Base-by-base conservation (phyloP, 805 yeast species). In the Wickerhamomyces alni region DNA sequence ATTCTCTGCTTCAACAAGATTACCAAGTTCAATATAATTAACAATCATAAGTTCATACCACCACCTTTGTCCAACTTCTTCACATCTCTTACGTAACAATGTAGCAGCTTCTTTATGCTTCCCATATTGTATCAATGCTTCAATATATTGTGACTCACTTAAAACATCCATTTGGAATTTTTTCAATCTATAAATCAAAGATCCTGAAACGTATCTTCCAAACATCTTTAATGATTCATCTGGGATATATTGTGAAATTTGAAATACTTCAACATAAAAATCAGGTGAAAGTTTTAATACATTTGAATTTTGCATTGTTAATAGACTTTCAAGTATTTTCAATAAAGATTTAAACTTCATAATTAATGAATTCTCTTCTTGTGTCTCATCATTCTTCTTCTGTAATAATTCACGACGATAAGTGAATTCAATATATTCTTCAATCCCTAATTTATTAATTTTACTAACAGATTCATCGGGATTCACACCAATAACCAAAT, bases 31-130 rank as follows among this genome's bases (percentile, higher is more conserved):
- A 26, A 75, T 44, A 34, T 65, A 59, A 6, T 70, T 58, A 41
- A 60, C 61, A 40, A 67, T 57, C n/a, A 78, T 75, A 18, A 69
- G 41, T 37, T 75, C 80, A 42, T 59, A 57, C 81, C 81, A 75
- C 65, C 77, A 75, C 39, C 77, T 53, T 42, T 72, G 66, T 24
- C 67, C 65, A 6, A 60, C 51, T 25, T 66, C 66, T 2, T 44
- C 53, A 35, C 57, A 51, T 39, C 67, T 57, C 1, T 66, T 51
- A 15, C 53, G 45, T 45, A 67, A 69, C 16, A 74, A 52, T 8
- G 55, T 43, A 7, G 53, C 52, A 0, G 78, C 79, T 28, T 59
- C 56, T 8, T 55, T 44, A 39, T 50, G 55, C 4, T 64, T 46
- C 2, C 59, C 58, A 45, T 55, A 59, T 7, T 55, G 51, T 16